Percentiles rank a stretch among this genome's conserved stretches.
Evolutionary conservation across 2,329 filamentous ascomycete genomes (phyloP).

Genomic region (Aspergillus sclerotialis): DNA sequence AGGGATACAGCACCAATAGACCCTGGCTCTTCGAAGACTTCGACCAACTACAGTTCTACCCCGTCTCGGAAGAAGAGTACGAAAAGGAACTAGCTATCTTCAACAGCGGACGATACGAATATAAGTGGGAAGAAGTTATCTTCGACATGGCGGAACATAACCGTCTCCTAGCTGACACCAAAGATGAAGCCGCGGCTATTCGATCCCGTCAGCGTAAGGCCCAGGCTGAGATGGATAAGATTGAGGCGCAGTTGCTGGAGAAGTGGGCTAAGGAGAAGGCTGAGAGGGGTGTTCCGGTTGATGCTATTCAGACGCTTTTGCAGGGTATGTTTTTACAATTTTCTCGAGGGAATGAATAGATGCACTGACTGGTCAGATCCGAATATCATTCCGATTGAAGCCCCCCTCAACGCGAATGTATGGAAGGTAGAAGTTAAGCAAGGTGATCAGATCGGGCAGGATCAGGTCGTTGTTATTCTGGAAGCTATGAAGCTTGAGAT

Average conservation of each 20-base stretch:
- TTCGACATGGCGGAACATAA: conserved; percentile 55
- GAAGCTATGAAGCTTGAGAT: conserved; percentile 57
- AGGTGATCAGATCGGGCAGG: conserved; percentile 36
- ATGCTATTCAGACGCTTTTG: conserved; percentile 44
- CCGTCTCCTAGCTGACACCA: conserved; percentile 38
- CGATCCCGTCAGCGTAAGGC: conserved; percentile 40
- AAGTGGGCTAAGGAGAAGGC: conserved; percentile 37
- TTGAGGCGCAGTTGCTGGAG: conserved; percentile 31
- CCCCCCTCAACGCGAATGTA: conserved; percentile 45
- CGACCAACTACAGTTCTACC: conserved; percentile 50
- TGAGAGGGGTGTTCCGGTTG: conserved; percentile 44
- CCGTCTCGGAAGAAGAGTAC: conserved; percentile 47
- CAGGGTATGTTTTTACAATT: conserved; percentile 34
- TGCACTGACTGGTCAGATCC: conserved; percentile 20
- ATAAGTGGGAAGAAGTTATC: conserved; percentile 41
- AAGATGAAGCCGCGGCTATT: conserved; percentile 42
- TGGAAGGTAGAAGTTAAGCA: conserved; percentile 46
- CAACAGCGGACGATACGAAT: conserved; percentile 45
- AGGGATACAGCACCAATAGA: conserved; percentile 37
- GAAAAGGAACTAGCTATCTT: conserved; percentile 44
- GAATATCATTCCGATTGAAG: conserved; percentile 30
- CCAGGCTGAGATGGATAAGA: conserved; percentile 38
- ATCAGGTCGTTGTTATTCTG: conserved; percentile 41
- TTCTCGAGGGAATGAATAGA: too few species aligned
- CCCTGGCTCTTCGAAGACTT: conserved; percentile 54